phyloP scores from a whole-genome alignment of 805 yeast species.

The Sungouiozyma intestinalis region DNA sequence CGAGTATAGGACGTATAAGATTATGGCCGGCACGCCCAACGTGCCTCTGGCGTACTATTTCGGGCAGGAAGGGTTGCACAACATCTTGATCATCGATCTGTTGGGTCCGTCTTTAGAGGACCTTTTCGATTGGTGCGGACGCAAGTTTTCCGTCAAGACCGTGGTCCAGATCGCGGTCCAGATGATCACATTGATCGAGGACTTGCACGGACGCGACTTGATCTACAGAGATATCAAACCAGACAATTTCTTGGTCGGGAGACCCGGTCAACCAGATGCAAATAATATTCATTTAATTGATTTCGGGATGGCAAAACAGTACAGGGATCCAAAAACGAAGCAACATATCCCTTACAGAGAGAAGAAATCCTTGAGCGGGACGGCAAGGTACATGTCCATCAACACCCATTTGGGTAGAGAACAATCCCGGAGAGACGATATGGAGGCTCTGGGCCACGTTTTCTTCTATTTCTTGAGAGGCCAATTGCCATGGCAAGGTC shows the following conservation, averaged over 20 bases:
- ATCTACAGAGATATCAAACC: slow-evolving; percentile 97
- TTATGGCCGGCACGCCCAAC: slow-evolving; percentile 74
- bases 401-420: slow-evolving; percentile 97
- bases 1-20: slow-evolving; percentile 88
- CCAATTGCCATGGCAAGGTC: slow-evolving; percentile 96
- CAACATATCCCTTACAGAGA: slow-evolving; percentile 95
- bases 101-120: slow-evolving; percentile 95
- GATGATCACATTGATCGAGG: slow-evolving; percentile 81
- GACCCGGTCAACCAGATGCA: slow-evolving; percentile 77
- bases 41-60: slow-evolving; percentile 93
- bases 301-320: slow-evolving; percentile 98
- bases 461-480: slow-evolving; percentile 92
- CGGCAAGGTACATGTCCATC: slow-evolving; percentile 97
- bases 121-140: slow-evolving; percentile 96
- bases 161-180: slow-evolving; percentile 91
- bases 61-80: slow-evolving; percentile 97
- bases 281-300: slow-evolving; percentile 85
- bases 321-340: slow-evolving; percentile 92
- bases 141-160: slow-evolving; percentile 78
- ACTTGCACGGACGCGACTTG: slow-evolving; percentile 79
- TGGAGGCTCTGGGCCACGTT: slow-evolving; percentile 94
- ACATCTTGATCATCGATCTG: slow-evolving; percentile 86
- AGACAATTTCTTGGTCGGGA: slow-evolving; percentile 90
- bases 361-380: slow-evolving; percentile 89
- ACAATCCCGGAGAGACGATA: slow-evolving; percentile 91